Evolutionary conservation across 805 yeast species (phyloP), one percentile per base, ranked within the genome.

Genomic region (Ogataea methylovora): DNA sequence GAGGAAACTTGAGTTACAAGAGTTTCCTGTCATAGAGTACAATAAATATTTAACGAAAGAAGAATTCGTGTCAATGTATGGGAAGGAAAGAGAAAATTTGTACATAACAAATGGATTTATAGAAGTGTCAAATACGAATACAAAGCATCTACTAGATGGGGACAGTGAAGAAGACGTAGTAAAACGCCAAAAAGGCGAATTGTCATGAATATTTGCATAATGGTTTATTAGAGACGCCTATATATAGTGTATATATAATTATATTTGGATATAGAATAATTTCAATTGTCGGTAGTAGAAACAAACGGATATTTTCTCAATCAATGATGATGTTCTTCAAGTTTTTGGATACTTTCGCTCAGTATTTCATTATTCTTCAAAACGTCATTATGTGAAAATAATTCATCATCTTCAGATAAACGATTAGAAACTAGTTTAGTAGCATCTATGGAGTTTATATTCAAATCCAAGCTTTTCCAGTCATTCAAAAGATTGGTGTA

Each of bases 401-500:
- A 34, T 11, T 42, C 46, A 31, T 45, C 49, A 33, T 41, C 47
- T 19, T 46, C 53, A 18, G 36, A 41, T 35, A 51, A 35, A 29
- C 42, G 45, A 30, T 49, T 48, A 21, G 30, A 24, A 18, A 46
- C 41, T 11, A 36, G 12, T 23, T 34, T 16, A 21, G 30, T 10
- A 19, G 29, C 19, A 17, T 29, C 4, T 32, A 26, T 10, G 29
- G 30, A 15, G 17, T 34, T 23, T 22, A 13, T 16, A 8, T 39
- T 27, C 24, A 32, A 21, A 8, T 51, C 42, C 23, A 60, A 37
- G 12, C 60, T 70, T 22, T 72, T 69, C 94, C 95, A 86, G 39
- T 77, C 78, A 16, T 72, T 72, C 34, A 82, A 71, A 52, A 85
- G 64, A 18, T 71, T 71, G 39, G 72, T 68, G 57, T 82, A 90